Evolutionary conservation across 164 flowering plant species (phyloP).

Genomic region (Pachysandra terminalis): DNA sequence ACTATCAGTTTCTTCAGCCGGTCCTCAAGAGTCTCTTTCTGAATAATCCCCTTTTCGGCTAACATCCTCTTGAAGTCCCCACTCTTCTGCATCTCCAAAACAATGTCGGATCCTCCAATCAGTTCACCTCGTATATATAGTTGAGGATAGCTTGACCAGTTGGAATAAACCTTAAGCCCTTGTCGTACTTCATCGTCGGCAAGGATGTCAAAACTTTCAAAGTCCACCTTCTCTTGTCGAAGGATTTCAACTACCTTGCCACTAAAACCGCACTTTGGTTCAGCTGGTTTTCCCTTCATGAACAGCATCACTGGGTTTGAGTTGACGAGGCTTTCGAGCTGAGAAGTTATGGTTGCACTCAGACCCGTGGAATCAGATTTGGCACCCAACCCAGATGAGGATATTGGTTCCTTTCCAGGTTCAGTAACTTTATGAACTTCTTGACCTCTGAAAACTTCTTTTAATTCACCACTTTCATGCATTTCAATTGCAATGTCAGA

Average conservation of each 20-base stretch:
- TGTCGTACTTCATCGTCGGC: slow-evolving; percentile 87
- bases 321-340: slow-evolving; percentile 48
- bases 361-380: slow-evolving; percentile 57
- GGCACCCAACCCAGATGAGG: slow-evolving; percentile 39
- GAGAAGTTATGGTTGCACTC: slow-evolving; percentile 42
- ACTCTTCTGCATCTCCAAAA: slow-evolving; percentile 91
- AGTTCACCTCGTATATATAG: slow-evolving; percentile 81
- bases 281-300: slow-evolving; percentile 89
- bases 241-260: slow-evolving; percentile 89
- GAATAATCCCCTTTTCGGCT: slow-evolving; percentile 55
- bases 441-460: slow-evolving; percentile 65
- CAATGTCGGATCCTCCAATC: slow-evolving; percentile 92
- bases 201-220: slow-evolving; percentile 75
- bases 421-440: slow-evolving; percentile 38
- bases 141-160: slow-evolving; percentile 98
- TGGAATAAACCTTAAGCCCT: slow-evolving; percentile 86
- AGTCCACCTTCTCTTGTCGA: slow-evolving; percentile 61
- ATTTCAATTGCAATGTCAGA: slow-evolving; percentile 79
- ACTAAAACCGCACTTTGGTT: slow-evolving; percentile 90
- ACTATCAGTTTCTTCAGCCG: slow-evolving; percentile 50
- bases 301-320: slow-evolving; percentile 77
- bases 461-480: slow-evolving; percentile 88
- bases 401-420: slow-evolving; percentile 10
- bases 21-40: slow-evolving; percentile 54
- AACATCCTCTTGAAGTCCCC: slow-evolving; percentile 71